These are phyloP conservation scores for Tricharina praecox DNA, from an alignment of 495 filamentous ascomycete genomes.

Conservation along the genomic window DNA sequence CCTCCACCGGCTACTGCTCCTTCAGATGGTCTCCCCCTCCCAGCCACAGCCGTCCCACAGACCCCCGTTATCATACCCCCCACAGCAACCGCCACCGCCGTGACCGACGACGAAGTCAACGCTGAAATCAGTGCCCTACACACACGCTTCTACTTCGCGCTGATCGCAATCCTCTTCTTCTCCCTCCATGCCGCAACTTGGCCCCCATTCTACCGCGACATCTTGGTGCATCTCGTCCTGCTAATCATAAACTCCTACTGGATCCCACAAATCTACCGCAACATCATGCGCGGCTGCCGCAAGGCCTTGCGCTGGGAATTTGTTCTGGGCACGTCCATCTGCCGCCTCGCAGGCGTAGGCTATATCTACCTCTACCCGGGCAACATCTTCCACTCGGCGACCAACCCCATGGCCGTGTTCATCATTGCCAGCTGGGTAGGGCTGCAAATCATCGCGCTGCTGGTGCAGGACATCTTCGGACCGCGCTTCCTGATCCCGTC, in stretches of 20 bases:
- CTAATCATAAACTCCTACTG: constrained; percentile 76
- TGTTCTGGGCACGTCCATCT: constrained; percentile 61
- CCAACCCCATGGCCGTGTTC: constrained; percentile 44
- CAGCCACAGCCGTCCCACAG: constrained; percentile 40
- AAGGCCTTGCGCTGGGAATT: constrained; percentile 77
- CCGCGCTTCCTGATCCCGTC: constrained; percentile 55
- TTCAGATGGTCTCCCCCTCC: constrained; percentile 44
- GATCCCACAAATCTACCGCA: constrained; percentile 79
- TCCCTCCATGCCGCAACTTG: constrained; percentile 60
- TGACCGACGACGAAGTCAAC: constrained; percentile 27
- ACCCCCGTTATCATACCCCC: constrained; percentile 65
- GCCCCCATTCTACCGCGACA: constrained; percentile 46
- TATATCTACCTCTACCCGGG: constrained; percentile 60
- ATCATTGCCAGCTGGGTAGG: constrained; percentile 69
- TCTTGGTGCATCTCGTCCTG: constrained; percentile 51
- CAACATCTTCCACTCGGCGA: constrained; percentile 67
- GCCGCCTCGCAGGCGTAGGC: constrained; percentile 57
- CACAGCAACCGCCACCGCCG: constrained; percentile 57
- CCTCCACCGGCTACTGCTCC: constrained; percentile 25
- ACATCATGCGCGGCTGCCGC: constrained; percentile 77
- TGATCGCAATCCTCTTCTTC: constrained; percentile 54
- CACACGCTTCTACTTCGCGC: constrained; percentile 55
- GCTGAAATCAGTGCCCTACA: constrained; percentile 59
- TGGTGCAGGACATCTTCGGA: constrained; percentile 68
- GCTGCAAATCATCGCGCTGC: constrained; percentile 66